A percentile compares a stretch with the other conserved stretches of the same genome.
Conservation (phyloP, 2,329 filamentous ascomycete genomes). For the Paraphaeosphaeria sporulosa region DNA sequence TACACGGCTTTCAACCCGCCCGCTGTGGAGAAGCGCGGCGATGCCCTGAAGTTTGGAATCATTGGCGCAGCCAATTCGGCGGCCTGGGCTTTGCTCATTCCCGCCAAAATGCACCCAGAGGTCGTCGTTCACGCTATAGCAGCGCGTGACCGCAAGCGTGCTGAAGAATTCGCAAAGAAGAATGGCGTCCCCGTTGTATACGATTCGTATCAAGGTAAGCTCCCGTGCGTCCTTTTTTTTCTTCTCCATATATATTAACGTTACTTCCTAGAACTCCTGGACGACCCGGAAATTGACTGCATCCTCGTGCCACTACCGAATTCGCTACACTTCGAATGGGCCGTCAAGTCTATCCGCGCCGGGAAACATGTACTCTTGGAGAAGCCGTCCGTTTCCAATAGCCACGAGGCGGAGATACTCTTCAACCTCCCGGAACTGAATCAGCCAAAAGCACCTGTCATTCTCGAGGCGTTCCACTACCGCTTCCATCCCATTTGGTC, state of each 20-base stretch:
- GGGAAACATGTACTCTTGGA: conserved; percentile 58
- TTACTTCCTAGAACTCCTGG: conserved; percentile 42
- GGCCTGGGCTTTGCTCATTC: conserved; percentile 42
- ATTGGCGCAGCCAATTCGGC: conserved; percentile 27
- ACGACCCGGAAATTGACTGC: conserved; percentile 49
- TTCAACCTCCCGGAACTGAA: conserved; percentile 43
- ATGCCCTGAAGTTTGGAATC: neutral
- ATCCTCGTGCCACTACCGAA: conserved; percentile 58
- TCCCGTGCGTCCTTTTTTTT: no score
- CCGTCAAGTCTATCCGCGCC: conserved; percentile 51
- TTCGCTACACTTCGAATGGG: conserved; percentile 53
- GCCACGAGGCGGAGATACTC: conserved; percentile 52
- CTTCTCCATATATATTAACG: no score
- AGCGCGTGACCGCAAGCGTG: conserved; percentile 58
- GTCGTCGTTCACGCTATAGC: conserved; percentile 63
- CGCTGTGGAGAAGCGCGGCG: neutral
- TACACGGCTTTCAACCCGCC: neutral
- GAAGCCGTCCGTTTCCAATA: conserved; percentile 55
- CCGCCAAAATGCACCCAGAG: conserved; percentile 62
- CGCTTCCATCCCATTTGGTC: conserved; percentile 54
- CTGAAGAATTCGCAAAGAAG: conserved; percentile 59
- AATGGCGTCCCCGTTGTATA: no score
- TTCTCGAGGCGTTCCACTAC: conserved; percentile 57
- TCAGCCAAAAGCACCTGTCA: conserved; percentile 47
- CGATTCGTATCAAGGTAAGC: no score